Base-by-base conservation (phyloP, 2,329 filamentous ascomycete genomes). In the Polytolypa hystricis region DNA sequence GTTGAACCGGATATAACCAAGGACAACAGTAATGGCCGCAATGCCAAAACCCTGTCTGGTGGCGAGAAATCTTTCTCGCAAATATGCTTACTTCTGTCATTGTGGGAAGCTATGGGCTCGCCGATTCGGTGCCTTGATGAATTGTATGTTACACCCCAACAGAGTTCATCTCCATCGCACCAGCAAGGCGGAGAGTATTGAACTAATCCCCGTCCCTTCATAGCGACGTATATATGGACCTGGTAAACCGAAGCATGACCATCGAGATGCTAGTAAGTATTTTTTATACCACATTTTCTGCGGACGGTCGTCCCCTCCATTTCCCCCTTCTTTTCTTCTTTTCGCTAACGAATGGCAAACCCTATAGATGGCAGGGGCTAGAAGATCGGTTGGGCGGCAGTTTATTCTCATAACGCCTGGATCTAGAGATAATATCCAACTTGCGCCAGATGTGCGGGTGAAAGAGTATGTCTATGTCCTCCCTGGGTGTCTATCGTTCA, bases 101-200 rank as follows among this genome's bases (percentile, higher is more conserved):
- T 98, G 12, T 98, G 91, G 91, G 91, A 98, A 55, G 89, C 91
- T 19, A 98, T 98, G 81, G 89, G 91, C 8, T 93, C 86, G 12
- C 89, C 87, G 0, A 81, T 98, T 42, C 77, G 91, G 37, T 98
- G 91, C 53, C 69, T 98, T 37, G 91, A 98, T 60, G 91, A 98
- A 61, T 98, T 96, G 69, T 72, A 56, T 61, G 27, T 21, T 30
- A 11, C 14, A 30, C 18, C 18, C 35, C 29, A 3, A n/a, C 38
- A 25, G 7, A 25, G n/a, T 36, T 10, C 17, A 19, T 23, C n/a
- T 29, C 23, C 30, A 15, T 16, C n/a, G n/a, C n/a, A n/a, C n/a
- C n/a, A n/a, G n/a, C n/a, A n/a, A n/a, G n/a, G n/a, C n/a, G 21
- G n/a, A 7, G 21, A 25, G 21, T n/a, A n/a, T 7, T 25, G 21